These are phyloP conservation scores for Maudiozyma serrabonitensis DNA, from an alignment of 805 yeast species.

Conservation along the genomic window DNA sequence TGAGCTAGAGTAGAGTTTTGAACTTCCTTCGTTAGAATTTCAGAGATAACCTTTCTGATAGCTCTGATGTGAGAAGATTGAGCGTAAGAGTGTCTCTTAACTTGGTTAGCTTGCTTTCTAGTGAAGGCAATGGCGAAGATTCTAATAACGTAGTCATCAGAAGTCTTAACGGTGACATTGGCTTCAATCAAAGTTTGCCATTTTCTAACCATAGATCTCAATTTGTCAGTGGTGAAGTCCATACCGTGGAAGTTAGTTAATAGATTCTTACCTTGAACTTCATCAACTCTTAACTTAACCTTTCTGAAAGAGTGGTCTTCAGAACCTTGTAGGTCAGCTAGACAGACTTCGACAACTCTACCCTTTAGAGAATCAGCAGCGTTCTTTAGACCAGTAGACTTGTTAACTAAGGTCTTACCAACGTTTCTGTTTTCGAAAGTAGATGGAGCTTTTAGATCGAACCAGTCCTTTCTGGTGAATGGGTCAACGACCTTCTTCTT, in stretches of 20 bases:
- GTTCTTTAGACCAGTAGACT: conserved; percentile 93
- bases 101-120: conserved; percentile 92
- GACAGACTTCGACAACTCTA: conserved; percentile 88
- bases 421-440: conserved; percentile 96
- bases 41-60: conserved; percentile 93
- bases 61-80: conserved; percentile 95
- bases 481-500: conserved; percentile 99
- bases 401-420: conserved; percentile 97
- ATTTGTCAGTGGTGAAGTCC: conserved; percentile 95
- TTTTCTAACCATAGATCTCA: conserved; percentile 94
- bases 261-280: conserved; percentile 96
- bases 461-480: conserved; percentile 98
- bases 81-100: conserved; percentile 96
- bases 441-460: conserved; percentile 95
- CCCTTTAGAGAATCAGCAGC: conserved; percentile 98
- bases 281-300: conserved; percentile 94
- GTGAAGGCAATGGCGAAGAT: conserved; percentile 97
- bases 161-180: conserved; percentile 93
- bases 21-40: conserved; percentile 94
- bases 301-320: conserved; percentile 98
- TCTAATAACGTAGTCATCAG: conserved; percentile 95
- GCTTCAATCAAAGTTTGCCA: conserved; percentile 99
- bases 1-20: conserved; percentile 90
- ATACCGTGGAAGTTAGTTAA: conserved; percentile 98
- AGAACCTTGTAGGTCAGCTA: conserved; percentile 96